phyloP scores from a whole-genome alignment of 2,329 filamentous ascomycete species.

The Ilyonectria destructans region DNA sequence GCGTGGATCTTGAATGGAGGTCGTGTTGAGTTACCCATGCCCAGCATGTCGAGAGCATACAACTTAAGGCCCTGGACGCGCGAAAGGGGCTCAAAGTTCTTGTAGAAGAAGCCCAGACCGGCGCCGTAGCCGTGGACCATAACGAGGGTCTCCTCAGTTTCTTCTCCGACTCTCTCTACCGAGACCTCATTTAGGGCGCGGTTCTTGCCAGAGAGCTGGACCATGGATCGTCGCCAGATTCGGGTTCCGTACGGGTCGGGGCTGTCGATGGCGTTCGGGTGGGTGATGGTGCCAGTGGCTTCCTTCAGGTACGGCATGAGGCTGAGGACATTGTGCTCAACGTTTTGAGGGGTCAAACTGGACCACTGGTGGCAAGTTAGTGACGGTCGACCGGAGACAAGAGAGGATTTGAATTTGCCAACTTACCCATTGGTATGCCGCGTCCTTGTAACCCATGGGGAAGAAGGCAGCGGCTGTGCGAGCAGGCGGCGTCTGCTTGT shows the following conservation, averaged over 20 bases:
- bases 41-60: constrained; percentile 94
- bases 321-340: constrained; percentile 90
- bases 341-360: constrained; percentile 83
- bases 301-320: constrained; percentile 88
- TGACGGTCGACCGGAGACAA: neutral
- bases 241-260: constrained; percentile 88
- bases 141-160: constrained; percentile 88
- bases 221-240: constrained; percentile 88
- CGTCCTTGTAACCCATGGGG: constrained; percentile 92
- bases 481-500: constrained; percentile 49
- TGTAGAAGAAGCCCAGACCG: constrained; percentile 97
- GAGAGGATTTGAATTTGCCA: neutral
- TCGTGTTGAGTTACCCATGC: constrained; percentile 91
- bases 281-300: constrained; percentile 77
- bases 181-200: constrained; percentile 94
- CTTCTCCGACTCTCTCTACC: constrained; percentile 86
- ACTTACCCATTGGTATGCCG: constrained; percentile 90
- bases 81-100: constrained; percentile 93
- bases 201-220: constrained; percentile 87
- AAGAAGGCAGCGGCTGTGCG: constrained; percentile 71
- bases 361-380: constrained; percentile 78
- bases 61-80: constrained; percentile 87
- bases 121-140: constrained; percentile 98
- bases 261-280: constrained; percentile 59
- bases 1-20: constrained; percentile 89